Evolutionary conservation across 2,329 filamentous ascomycete genomes (phyloP).

Genomic region (Bipolaris bicolor): DNA sequence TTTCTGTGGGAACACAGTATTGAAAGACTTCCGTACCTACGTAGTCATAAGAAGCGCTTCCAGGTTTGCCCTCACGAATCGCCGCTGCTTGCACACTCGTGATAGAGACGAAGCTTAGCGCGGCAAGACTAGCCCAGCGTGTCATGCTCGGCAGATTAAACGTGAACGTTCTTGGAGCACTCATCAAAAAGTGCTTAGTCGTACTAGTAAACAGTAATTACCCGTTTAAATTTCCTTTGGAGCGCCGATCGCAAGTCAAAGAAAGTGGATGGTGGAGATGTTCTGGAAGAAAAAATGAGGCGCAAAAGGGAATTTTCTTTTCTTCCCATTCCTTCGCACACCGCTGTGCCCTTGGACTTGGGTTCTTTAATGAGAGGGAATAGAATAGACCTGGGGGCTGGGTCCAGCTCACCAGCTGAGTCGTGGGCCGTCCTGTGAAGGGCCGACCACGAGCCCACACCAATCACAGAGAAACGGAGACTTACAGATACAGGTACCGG

Average conservation of each 20-base stretch:
- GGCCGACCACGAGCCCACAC: neutral
- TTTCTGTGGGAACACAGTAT: neutral
- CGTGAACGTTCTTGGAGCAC: neutral
- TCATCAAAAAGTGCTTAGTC: neutral
- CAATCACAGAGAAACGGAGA: neutral
- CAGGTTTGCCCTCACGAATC: neutral
- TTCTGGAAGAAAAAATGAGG: neutral
- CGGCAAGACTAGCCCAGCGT: neutral
- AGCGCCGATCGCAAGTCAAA: neutral
- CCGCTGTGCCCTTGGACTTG: neutral
- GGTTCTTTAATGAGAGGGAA: neutral
- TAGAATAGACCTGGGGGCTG: neutral
- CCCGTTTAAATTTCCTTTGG: neutral
- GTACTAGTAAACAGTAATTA: neutral
- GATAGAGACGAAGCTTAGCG: neutral
- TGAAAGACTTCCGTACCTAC: conserved; percentile 1
- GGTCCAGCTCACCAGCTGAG: conserved; percentile 1
- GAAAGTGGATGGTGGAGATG: neutral
- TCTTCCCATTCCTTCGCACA: no score
- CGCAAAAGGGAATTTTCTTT: neutral
- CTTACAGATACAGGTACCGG: neutral
- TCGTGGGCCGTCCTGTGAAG: conserved; percentile 1
- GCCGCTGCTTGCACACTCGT: neutral
- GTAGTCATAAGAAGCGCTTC: conserved; percentile 6
- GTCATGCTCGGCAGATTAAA: neutral